Evolutionary conservation across 1,284 basidiomycete genomes (phyloP).

Genomic region (Puccinia coronata): DNA sequence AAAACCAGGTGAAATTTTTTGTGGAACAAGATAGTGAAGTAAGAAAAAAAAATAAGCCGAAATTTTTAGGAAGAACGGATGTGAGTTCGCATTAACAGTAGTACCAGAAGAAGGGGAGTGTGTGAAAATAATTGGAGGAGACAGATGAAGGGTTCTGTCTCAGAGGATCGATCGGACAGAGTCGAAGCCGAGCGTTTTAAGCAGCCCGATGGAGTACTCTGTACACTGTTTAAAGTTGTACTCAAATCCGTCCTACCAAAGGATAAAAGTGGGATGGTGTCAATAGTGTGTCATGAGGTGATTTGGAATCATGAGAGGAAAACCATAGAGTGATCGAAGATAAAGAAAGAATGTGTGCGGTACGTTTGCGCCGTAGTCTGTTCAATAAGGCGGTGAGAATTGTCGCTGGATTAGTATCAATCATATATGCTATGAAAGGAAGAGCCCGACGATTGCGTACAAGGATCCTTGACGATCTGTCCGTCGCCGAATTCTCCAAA

Average conservation of each 20-base stretch:
- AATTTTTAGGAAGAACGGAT: too few relatives aligned
- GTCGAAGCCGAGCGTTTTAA: slow-evolving; percentile 7
- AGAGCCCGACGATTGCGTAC: too few relatives aligned
- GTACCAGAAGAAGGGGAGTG: too few relatives aligned
- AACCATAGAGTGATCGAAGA: background rate
- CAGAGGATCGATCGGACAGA: background rate
- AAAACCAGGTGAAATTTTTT: too few relatives aligned
- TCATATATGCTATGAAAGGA: too few relatives aligned
- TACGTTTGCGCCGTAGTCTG: slow-evolving; percentile 16
- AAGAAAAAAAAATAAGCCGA: too few relatives aligned
- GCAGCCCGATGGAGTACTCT: background rate
- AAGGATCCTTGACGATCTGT: background rate
- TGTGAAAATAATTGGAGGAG: too few relatives aligned
- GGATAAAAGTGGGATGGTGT: background rate
- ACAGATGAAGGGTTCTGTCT: too few relatives aligned
- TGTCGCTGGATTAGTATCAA: too few relatives aligned
- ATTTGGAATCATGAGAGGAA: background rate
- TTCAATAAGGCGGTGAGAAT: background rate
- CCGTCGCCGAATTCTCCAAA: slow-evolving; percentile 32
- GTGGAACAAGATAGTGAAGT: too few relatives aligned
- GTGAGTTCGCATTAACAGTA: too few relatives aligned
- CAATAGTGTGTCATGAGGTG: background rate
- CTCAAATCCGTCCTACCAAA: slow-evolving; percentile 14
- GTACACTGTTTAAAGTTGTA: slow-evolving; percentile 7
- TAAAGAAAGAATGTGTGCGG: background rate